Conservation (phyloP, 2,329 filamentous ascomycete genomes). For the Penicillium sp. region DNA sequence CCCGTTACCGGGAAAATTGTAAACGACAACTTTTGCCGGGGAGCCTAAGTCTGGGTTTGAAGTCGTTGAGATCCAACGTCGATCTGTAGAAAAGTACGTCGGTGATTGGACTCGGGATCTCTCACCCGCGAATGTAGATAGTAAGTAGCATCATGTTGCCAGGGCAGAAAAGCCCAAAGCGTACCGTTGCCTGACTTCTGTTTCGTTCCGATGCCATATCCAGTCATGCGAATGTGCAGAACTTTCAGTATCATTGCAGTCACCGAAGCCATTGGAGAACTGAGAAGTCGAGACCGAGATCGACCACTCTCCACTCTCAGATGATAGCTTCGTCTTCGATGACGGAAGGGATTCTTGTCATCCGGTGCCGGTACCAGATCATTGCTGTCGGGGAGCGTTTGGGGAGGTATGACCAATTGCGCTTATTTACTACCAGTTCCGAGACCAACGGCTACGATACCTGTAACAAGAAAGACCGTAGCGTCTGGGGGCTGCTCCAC, state of each 20-base stretch:
- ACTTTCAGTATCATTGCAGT: background rate
- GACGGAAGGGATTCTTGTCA: background rate
- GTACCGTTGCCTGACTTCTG: background rate
- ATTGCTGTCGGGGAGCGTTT: background rate
- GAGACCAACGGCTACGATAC: background rate
- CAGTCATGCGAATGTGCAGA: conserved; percentile 8
- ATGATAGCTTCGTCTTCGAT: background rate
- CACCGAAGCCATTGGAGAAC: background rate
- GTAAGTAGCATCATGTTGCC: background rate
- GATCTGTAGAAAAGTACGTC: conserved; percentile 16
- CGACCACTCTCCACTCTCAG: background rate
- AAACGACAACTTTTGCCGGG: conserved; percentile 3
- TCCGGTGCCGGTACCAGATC: background rate
- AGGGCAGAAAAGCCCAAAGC: background rate
- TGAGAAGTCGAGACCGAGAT: conserved; percentile 5
- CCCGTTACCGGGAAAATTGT: conserved; percentile 20
- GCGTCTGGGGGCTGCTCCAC: background rate
- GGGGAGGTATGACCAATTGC: background rate
- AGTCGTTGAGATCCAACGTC: conserved; percentile 15
- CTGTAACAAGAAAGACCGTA: background rate
- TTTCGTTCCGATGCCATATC: conserved; percentile 10
- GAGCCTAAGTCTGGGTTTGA: conserved; percentile 4
- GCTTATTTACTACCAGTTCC: background rate
- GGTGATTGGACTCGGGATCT: conserved; percentile 6
- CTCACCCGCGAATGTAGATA: background rate